Conservation (phyloP, 176 grass and related monocot genomes). For the Otatea glauca region DNA sequence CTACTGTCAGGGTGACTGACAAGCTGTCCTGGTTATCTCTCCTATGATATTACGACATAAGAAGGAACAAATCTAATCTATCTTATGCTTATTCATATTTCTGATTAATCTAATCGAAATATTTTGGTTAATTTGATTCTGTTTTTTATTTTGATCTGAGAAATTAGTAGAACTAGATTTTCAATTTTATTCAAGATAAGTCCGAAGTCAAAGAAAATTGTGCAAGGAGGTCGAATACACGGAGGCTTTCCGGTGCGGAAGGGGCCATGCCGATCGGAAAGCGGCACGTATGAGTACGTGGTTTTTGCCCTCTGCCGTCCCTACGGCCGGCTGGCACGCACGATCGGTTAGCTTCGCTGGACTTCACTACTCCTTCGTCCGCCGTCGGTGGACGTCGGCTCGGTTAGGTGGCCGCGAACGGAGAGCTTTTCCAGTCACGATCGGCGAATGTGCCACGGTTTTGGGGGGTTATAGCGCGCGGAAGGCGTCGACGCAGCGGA, state of each 20-base stretch:
- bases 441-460: not conserved
- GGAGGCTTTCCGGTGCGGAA: not conserved
- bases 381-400: not conserved
- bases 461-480: not conserved
- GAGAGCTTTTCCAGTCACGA: not conserved
- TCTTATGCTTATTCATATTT: too few relatives aligned
- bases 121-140: too few relatives aligned
- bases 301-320: not conserved
- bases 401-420: not conserved
- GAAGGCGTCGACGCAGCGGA: not conserved
- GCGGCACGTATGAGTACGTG: not conserved
- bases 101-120: too few relatives aligned
- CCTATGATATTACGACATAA: too few relatives aligned
- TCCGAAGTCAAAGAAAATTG: too few relatives aligned
- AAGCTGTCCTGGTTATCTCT: not conserved
- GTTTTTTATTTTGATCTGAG: too few relatives aligned
- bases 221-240: too few relatives aligned
- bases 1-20: not conserved
- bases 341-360: not conserved
- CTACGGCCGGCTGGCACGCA: not conserved
- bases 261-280: not conserved
- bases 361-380: not conserved
- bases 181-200: too few relatives aligned
- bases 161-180: too few relatives aligned
- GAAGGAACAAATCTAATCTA: too few relatives aligned